Evolutionary conservation across 2,329 filamentous ascomycete genomes (phyloP), one percentile per base, ranked within the genome.

Genomic region (Neoascochyta sp.): DNA sequence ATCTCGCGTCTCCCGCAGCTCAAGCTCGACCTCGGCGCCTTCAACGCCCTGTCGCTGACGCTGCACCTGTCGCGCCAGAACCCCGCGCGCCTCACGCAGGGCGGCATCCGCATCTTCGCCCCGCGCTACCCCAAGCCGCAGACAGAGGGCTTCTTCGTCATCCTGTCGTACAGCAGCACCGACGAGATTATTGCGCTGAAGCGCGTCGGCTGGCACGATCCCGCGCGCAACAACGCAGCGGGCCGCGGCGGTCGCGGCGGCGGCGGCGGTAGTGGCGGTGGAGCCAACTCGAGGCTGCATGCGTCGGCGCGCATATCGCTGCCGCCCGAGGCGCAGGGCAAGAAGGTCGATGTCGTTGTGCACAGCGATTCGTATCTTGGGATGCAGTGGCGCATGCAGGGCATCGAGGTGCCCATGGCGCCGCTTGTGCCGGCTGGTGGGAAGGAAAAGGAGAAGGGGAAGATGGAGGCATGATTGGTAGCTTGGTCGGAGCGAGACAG

Each of bases 91-190:
- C 29, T 41, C 8, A 47, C 48, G 4, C 41, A 47, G 7, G 45
- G 45, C 1, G 83, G 88, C 2, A 80, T 77, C 27, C 77, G 83
- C 39, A 83, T 95, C 56, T 95, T 82, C 50, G 87, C 92, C 0
- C 90, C 93, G 3, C 75, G 77, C 13, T 96, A 94, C 65, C 90
- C 90, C 1, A 98, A 98, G 64, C 80, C 88, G 10, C 92, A 98
- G 63, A 92, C 80, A 0, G 92, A 98, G 55, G 89, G 89, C 0
- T 96, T 82, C 76, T 96, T 98, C 62, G 77, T 92, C 9, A 57
- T 96, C 13, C 74, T 94, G 0, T 81, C 80, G 5, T 79, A 84
- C 47, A 52, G 75, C 3, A 68, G 68, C 1, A 74, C 66, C 5
- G 86, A 90, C 36, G 86, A 95, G 47, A 73, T 96, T 21, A 64